Evolutionary conservation across 78 protist species (phyloP).

Genomic region (Pigoraptor vietnamica): DNA sequence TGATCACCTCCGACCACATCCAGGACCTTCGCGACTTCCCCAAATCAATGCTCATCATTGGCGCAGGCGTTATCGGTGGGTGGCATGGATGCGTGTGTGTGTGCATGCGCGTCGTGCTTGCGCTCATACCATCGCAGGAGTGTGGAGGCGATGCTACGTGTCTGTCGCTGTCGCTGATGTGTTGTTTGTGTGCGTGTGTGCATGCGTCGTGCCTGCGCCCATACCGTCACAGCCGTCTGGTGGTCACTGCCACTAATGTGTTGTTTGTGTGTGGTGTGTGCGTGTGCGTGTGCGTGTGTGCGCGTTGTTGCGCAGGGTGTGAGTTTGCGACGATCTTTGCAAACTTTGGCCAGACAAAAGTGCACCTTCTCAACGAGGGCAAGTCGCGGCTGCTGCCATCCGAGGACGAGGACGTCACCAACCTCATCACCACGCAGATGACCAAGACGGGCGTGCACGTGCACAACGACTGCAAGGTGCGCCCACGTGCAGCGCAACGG

Average conservation of each 20-base stretch:
- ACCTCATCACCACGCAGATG: background rate
- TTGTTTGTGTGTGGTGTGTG: too few relatives aligned
- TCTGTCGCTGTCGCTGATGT: too few relatives aligned
- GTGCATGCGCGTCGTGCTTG: too few relatives aligned
- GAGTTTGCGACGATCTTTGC: slow-evolving; percentile 22
- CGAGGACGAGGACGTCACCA: slow-evolving; percentile 16
- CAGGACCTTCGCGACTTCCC: background rate
- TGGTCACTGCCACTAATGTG: too few relatives aligned
- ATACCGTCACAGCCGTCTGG: too few relatives aligned
- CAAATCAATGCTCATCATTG: slow-evolving; percentile 9
- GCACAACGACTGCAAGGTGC: background rate
- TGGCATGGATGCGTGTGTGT: too few relatives aligned
- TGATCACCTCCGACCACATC: slow-evolving; percentile 21
- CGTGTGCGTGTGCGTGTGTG: too few relatives aligned
- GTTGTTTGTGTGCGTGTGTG: too few relatives aligned
- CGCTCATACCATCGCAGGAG: too few relatives aligned
- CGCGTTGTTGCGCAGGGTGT: slow-evolving; percentile 15
- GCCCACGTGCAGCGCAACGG: slow-evolving; percentile 2
- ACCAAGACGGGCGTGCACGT: background rate
- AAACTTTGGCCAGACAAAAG: slow-evolving; percentile 23
- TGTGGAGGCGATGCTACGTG: too few relatives aligned
- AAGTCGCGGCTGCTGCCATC: slow-evolving; percentile 10
- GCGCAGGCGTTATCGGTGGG: background rate
- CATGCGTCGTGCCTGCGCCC: too few relatives aligned
- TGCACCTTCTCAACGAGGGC: background rate